Evolutionary conservation across 208 protist genomes (phyloP).

Genomic region (Lotmaria passim): DNA sequence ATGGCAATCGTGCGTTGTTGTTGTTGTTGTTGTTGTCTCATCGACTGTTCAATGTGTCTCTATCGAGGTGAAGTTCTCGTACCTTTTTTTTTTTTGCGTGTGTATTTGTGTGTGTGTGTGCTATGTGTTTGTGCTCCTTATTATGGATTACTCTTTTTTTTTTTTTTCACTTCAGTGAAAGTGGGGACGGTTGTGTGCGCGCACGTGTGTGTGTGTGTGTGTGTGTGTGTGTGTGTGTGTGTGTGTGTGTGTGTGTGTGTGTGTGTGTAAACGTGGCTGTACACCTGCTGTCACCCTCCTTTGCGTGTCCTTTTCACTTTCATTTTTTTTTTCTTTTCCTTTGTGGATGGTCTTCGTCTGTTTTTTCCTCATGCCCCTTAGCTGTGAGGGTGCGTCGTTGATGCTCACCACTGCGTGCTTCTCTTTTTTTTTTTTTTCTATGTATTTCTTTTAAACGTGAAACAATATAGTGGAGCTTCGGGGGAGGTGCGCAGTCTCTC

Average conservation of each 20-base stretch:
- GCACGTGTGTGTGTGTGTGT: too few species aligned
- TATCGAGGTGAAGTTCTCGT: background rate
- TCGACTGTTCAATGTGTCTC: too few species aligned
- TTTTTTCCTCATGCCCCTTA: conserved; percentile 1
- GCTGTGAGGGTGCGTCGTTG: conserved; percentile 8
- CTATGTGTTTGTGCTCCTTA: too few species aligned
- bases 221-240: too few species aligned
- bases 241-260: conserved; percentile 22
- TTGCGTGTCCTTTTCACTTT: background rate
- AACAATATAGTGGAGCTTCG: too few species aligned
- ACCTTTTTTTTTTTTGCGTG: conserved; percentile 14
- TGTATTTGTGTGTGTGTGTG: too few species aligned
- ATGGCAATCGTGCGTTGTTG: background rate
- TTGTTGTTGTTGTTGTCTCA: background rate
- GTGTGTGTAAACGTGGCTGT: conserved; percentile 5
- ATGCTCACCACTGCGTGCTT: conserved; percentile 8
- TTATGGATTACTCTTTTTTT: too few species aligned
- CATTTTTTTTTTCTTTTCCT: background rate
- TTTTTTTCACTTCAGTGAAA: too few species aligned
- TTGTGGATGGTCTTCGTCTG: too few species aligned
- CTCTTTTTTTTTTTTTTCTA: background rate
- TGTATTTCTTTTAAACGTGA: too few species aligned
- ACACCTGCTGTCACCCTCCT: background rate
- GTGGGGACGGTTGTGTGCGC: too few species aligned
- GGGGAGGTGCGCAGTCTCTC: too few species aligned